phyloP scores from a whole-genome alignment of 768 basidiomycete species.

The Leccinum uliginosum region DNA sequence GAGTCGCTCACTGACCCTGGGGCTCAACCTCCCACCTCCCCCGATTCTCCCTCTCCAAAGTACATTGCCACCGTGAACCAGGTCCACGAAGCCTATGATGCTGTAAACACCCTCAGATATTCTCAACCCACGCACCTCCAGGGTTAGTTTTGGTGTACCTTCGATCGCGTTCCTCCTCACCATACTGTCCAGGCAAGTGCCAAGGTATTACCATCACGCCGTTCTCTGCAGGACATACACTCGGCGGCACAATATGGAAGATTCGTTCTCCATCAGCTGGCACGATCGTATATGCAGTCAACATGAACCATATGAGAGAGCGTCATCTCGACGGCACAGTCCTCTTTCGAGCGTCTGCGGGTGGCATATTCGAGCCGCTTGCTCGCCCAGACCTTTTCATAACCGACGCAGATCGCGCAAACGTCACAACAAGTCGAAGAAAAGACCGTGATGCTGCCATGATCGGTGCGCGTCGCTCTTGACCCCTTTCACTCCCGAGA shows the following conservation, averaged over 20 bases:
- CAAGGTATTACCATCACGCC: conserved; percentile 93
- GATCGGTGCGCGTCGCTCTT: conserved; percentile 51
- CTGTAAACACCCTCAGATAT: conserved; percentile 87
- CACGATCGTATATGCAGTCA: conserved; percentile 91
- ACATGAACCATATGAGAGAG: conserved; percentile 95
- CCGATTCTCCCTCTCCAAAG: conserved; percentile 32
- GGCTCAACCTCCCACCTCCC: conserved; percentile 11
- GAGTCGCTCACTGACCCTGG: conserved; percentile 20
- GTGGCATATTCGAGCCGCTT: conserved; percentile 79
- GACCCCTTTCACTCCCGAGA: not conserved
- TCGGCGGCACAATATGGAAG: conserved; percentile 98
- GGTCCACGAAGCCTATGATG: conserved; percentile 90
- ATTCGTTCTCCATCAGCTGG: conserved; percentile 97
- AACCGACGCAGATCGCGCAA: conserved; percentile 83
- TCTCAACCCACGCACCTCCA: conserved; percentile 94
- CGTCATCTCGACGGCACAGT: conserved; percentile 94
- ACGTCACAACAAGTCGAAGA: conserved; percentile 78
- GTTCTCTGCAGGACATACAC: conserved; percentile 90
- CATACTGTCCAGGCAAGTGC: conserved; percentile 61
- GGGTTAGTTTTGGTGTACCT: conserved; percentile 46
- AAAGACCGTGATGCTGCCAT: conserved; percentile 89
- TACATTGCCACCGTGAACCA: conserved; percentile 76
- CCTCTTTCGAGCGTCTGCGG: conserved; percentile 68
- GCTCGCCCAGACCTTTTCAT: conserved; percentile 91
- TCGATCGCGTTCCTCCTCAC: conserved; percentile 4